phyloP scores from a whole-genome alignment of 371 early-diverging fungal genomes.

The Circinella minor region DNA sequence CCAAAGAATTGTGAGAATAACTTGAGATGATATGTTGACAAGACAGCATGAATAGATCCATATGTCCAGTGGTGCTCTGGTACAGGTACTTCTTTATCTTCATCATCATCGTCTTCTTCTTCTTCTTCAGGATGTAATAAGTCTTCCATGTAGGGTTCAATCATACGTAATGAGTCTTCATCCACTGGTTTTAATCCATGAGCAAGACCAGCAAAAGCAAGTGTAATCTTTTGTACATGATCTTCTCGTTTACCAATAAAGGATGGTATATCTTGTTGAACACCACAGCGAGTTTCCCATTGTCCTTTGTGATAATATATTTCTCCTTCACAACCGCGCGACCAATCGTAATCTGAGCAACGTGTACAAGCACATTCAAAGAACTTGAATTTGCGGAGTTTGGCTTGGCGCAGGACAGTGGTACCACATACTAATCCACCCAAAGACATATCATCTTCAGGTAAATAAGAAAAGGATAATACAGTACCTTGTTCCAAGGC shows the following conservation, averaged over 20 bases:
- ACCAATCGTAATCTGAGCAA: slow-evolving; percentile 44
- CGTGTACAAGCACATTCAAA: slow-evolving; percentile 48
- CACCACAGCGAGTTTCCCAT: background rate
- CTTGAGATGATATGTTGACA: slow-evolving; percentile 43
- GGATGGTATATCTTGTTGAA: background rate
- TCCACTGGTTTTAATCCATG: slow-evolving; percentile 28
- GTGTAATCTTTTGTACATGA: slow-evolving; percentile 31
- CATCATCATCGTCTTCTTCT: background rate
- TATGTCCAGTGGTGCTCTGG: slow-evolving; percentile 46
- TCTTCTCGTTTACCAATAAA: slow-evolving; percentile 27
- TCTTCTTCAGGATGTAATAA: slow-evolving; percentile 25
- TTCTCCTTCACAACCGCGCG: slow-evolving; percentile 22
- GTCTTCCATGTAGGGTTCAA: slow-evolving; percentile 44
- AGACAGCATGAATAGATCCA: slow-evolving; percentile 37
- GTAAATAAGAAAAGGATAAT: slow-evolving; percentile 50
- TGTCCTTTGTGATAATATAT: background rate
- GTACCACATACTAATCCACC: slow-evolving; percentile 52
- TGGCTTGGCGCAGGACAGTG: slow-evolving; percentile 31
- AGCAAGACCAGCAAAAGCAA: slow-evolving; percentile 35
- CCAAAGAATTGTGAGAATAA: slow-evolving; percentile 47
- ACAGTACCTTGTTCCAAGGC: slow-evolving; percentile 35
- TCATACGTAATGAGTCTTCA: slow-evolving; percentile 38
- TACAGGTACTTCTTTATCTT: slow-evolving; percentile 14
- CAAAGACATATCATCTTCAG: slow-evolving; percentile 45
- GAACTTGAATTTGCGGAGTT: slow-evolving; percentile 48